Evolutionary conservation across 768 basidiomycete genomes (phyloP).

Genomic region (Collybiopsis confluens): DNA sequence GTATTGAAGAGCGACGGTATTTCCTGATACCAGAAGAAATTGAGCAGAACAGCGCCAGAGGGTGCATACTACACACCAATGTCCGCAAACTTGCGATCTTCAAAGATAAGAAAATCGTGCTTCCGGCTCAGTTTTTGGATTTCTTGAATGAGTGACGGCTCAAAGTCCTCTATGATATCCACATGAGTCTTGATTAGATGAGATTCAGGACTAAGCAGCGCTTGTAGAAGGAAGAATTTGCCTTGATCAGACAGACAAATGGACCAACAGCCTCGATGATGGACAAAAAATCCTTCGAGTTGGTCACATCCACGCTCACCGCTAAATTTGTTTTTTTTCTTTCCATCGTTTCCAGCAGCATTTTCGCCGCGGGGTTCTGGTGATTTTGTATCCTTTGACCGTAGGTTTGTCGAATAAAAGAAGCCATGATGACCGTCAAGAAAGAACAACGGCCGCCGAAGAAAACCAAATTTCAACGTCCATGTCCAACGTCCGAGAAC

Average conservation of each 20-base stretch:
- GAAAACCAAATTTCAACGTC: too few relatives aligned
- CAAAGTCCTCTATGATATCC: constrained; percentile 93
- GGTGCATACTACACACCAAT: constrained; percentile 56
- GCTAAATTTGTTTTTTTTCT: constrained; percentile 90
- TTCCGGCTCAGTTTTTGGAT: constrained; percentile 68
- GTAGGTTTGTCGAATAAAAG: constrained; percentile 50
- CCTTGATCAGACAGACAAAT: constrained; percentile 93
- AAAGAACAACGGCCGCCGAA: constrained; percentile 9
- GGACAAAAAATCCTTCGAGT: constrained; percentile 67
- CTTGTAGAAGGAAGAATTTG: constrained; percentile 27
- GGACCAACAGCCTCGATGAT: constrained; percentile 89
- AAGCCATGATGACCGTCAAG: constrained; percentile 27
- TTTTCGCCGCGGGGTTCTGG: constrained; percentile 71
- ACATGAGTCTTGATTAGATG: constrained; percentile 83
- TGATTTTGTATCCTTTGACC: constrained; percentile 53
- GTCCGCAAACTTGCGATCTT: constrained; percentile 98
- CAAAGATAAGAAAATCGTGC: constrained; percentile 94
- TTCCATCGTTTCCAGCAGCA: constrained; percentile 77
- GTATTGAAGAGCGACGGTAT: constrained; percentile 95
- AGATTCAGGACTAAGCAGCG: constrained; percentile 13
- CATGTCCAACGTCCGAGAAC: constrained; percentile 38
- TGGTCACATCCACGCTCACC: constrained; percentile 93
- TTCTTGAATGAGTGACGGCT: constrained; percentile 60
- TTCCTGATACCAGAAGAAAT: constrained; percentile 49
- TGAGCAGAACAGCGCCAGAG: background rate